Evolutionary conservation across 2,329 filamentous ascomycete species (phyloP), one percentile per base, ranked within the genome.

Genomic region (Pyrenophora teres): DNA sequence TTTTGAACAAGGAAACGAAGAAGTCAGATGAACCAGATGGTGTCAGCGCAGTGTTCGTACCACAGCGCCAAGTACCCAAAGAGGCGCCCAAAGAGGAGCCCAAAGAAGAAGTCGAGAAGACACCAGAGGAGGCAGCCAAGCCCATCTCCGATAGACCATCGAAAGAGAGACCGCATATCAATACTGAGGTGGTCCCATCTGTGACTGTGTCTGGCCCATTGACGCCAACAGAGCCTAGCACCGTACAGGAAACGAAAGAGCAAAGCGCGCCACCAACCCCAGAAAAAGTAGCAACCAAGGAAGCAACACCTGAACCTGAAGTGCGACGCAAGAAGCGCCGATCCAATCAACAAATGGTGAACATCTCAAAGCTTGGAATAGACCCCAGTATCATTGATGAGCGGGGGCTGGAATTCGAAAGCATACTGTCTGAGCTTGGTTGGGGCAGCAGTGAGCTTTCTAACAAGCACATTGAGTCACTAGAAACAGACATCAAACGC

Each of bases 1-100:
- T 96, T 46, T 80, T 88, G 48, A 83, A 87, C 44, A 72, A 72
- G 39, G 69, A 73, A 15, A 81, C 85, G 57, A 84, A 82, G 50
- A 72, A 74, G n/a, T 76, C 75, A 3, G 83, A 88, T 19, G 91
- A 88, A 4, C 89, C 91, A 6, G 92, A 97, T 76, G 93, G 92
- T 2, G 96, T 97, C 59, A 96, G 88, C 10, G 84, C 87, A 33
- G 92, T 97, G 32, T 88, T 97, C 19, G 89, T 92, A 3, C 92
- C 92, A 2, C 82, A 76, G 36, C 75, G 64, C 30, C 57, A 58
- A 31, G 59, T 60, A 9, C 67, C 69, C 0, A 68, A 68, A 27
- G 68, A 68, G 45, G 35, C 52, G 6, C n/a, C n/a, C n/a, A n/a
- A n/a, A n/a, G n/a, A n/a, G n/a, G n/a, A n/a, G 19, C 50, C 54